Evolutionary conservation across 2,329 filamentous ascomycete species (phyloP).

Genomic region (Microdochium paspali): DNA sequence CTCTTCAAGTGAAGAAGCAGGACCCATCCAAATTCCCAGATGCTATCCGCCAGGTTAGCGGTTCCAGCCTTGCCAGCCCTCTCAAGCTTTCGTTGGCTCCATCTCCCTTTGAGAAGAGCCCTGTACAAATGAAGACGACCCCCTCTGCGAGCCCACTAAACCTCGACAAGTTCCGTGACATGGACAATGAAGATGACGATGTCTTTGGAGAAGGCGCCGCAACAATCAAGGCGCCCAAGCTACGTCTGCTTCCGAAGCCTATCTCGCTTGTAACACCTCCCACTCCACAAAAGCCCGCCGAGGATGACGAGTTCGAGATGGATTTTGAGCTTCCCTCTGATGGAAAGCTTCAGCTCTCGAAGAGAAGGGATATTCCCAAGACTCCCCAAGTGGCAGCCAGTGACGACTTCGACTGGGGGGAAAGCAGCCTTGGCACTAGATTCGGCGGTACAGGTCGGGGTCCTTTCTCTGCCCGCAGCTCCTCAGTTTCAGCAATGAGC

Average conservation of each 20-base stretch:
- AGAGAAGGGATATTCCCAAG: slow-evolving; percentile 50
- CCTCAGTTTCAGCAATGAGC: slow-evolving; percentile 80
- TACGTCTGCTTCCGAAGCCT: slow-evolving; percentile 11
- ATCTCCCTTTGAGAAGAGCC: slow-evolving; percentile 11
- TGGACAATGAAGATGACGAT: slow-evolving; percentile 49
- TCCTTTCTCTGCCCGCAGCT: slow-evolving; percentile 71
- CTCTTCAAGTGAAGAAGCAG: slow-evolving; percentile 55
- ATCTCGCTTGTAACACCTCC: slow-evolving; percentile 43
- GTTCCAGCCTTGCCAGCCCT: slow-evolving; percentile 39
- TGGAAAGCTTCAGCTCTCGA: slow-evolving; percentile 56
- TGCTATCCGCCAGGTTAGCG: slow-evolving; percentile 56
- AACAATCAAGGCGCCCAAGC: slow-evolving; percentile 60
- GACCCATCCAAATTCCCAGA: slow-evolving; percentile 57
- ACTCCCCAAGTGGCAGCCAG: slow-evolving; percentile 46
- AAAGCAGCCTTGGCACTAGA: slow-evolving; percentile 84
- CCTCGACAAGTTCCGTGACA: slow-evolving; percentile 56
- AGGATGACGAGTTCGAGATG: slow-evolving; percentile 60
- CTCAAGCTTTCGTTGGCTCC: slow-evolving; percentile 17
- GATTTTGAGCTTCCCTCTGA: slow-evolving; percentile 64
- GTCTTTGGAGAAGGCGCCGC: slow-evolving; percentile 54
- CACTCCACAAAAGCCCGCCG: slow-evolving; percentile 37
- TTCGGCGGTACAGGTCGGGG: slow-evolving; percentile 81
- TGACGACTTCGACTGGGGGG: slow-evolving; percentile 88
- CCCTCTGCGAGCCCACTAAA: slow-evolving; percentile 38
- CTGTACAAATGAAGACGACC: slow-evolving; percentile 20